Conservation (phyloP, 352 stramenopile species). For the Phytophthora quininea region DNA sequence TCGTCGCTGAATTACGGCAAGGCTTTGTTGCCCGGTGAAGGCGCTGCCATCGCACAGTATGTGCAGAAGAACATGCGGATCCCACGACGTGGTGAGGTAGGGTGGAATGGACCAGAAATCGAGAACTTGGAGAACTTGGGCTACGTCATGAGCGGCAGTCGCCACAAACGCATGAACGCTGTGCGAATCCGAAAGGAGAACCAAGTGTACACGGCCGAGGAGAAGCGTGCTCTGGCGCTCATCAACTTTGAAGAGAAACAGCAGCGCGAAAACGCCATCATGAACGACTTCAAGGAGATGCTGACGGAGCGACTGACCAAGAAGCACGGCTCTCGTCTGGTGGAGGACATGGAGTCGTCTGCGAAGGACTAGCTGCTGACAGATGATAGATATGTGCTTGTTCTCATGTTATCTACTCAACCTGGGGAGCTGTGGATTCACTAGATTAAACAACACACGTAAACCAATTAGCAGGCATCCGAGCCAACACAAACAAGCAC, state of each 20-base stretch:
- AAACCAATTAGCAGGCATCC: not conserved
- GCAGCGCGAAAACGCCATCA: constrained; percentile 97
- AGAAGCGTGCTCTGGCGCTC: constrained; percentile 97
- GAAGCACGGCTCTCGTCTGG: constrained; percentile 85
- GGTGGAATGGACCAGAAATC: constrained; percentile 96
- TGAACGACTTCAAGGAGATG: constrained; percentile 97
- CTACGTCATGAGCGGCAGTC: constrained; percentile 98
- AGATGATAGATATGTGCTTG: too few relatives aligned
- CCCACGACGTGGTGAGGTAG: constrained; percentile 97
- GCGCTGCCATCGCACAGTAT: constrained; percentile 96
- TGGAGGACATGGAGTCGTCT: constrained; percentile 86
- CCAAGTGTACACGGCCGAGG: constrained; percentile 99
- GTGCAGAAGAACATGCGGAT: constrained; percentile 99
- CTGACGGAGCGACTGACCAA: constrained; percentile 87
- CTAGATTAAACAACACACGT: not conserved
- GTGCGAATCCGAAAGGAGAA: constrained; percentile 99
- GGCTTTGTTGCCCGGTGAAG: constrained; percentile 93
- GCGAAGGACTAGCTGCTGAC: constrained; percentile 65
- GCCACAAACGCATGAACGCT: constrained; percentile 98
- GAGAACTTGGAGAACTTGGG: constrained; percentile 94
- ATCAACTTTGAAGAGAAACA: constrained; percentile 99
- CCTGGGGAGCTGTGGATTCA: not conserved
- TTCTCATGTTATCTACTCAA: too few relatives aligned
- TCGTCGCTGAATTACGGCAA: constrained; percentile 90
- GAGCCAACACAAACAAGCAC: not conserved